Conservation (phyloP, 352 stramenopile species). For the Globisporangium barbulae region DNA sequence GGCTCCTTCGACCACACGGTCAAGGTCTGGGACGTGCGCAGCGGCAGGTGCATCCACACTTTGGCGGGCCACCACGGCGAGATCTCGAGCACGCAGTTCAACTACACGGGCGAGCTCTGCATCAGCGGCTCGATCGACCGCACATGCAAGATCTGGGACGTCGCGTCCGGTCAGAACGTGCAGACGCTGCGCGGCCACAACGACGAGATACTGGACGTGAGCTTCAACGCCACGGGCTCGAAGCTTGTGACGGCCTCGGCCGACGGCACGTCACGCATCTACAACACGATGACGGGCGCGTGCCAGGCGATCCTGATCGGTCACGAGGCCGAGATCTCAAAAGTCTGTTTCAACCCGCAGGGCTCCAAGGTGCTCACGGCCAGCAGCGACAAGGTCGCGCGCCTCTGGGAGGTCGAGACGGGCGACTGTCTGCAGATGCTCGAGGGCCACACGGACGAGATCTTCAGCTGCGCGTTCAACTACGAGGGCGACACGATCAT, state of each 20-base stretch:
- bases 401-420: conserved; percentile 93
- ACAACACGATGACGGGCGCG: conserved; percentile 95
- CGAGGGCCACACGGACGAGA: conserved; percentile 96
- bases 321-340: conserved; percentile 95
- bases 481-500: conserved; percentile 97
- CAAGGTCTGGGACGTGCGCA: conserved; percentile 89
- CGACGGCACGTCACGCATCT: conserved; percentile 93
- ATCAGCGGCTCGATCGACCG: conserved; percentile 94
- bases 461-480: conserved; percentile 96
- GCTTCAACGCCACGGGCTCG: conserved; percentile 93
- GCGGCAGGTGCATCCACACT: conserved; percentile 89
- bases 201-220: conserved; percentile 95
- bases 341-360: conserved; percentile 94
- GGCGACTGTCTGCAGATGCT: conserved; percentile 94
- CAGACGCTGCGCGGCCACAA: conserved; percentile 93
- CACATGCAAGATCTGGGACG: conserved; percentile 94
- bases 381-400: conserved; percentile 92
- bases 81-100: conserved; percentile 95
- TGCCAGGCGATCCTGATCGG: conserved; percentile 94
- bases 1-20: conserved; percentile 95
- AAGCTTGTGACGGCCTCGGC: conserved; percentile 93
- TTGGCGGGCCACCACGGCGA: conserved; percentile 93
- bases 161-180: conserved; percentile 90
- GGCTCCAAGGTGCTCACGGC: conserved; percentile 94
- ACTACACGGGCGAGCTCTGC: conserved; percentile 91